These are phyloP conservation scores for Hypoxylon intermedium DNA, from an alignment of 495 filamentous ascomycete genomes.

Conservation along the genomic window DNA sequence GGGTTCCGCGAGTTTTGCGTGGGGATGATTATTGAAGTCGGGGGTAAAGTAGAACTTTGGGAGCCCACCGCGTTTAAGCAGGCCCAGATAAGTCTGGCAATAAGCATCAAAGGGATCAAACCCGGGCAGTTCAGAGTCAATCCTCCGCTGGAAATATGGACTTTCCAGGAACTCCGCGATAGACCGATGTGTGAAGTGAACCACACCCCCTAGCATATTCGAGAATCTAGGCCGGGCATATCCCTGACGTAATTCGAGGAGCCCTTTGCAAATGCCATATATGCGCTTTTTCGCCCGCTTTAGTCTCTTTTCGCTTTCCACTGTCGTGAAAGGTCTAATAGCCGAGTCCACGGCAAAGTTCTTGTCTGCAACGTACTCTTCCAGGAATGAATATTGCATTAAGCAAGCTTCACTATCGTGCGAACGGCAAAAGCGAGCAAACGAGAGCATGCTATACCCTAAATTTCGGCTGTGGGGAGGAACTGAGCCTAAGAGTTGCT, in stretches of 20 bases:
- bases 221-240: background rate
- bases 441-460: slow-evolving; percentile 25
- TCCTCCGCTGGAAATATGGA: slow-evolving; percentile 6
- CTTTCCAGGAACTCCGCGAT: slow-evolving; percentile 34
- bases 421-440: slow-evolving; percentile 1
- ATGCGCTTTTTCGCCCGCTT: slow-evolving; percentile 15
- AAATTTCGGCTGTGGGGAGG: slow-evolving; percentile 7
- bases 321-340: background rate
- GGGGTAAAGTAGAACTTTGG: slow-evolving; percentile 7
- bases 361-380: slow-evolving; percentile 26
- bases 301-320: slow-evolving; percentile 8
- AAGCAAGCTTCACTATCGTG: background rate
- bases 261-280: slow-evolving; percentile 30
- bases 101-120: slow-evolving; percentile 31
- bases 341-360: slow-evolving; percentile 14
- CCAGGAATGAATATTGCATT: slow-evolving; percentile 31
- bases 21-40: background rate
- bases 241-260: slow-evolving; percentile 25
- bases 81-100: slow-evolving; percentile 28
- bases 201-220: background rate
- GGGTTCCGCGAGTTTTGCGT: too few relatives aligned
- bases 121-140: slow-evolving; percentile 3
- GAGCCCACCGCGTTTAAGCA: slow-evolving; percentile 4
- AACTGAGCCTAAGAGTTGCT: slow-evolving; percentile 24
- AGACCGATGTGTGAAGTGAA: slow-evolving; percentile 37